Base-by-base conservation (phyloP, 495 filamentous ascomycete species). In the Filosporella fistucella region DNA sequence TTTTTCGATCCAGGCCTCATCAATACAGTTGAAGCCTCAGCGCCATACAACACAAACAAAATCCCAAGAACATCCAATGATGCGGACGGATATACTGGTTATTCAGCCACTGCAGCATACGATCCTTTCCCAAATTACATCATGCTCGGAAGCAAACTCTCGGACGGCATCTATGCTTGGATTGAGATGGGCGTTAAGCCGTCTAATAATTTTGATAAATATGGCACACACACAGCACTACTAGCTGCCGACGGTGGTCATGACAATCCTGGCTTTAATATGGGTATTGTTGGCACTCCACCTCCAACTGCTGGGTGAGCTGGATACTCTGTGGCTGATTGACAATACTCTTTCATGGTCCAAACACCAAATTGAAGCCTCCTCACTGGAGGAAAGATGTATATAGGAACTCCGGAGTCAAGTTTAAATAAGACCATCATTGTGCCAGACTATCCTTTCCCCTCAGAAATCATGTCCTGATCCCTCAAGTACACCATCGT, bases 1-100 rank as follows among this genome's bases (percentile, higher is more conserved):
- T 84, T 80, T 74, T 84, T 76, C 47, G 76, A 81, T 55, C 67
- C 78, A 53, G 59, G 66, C 25, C 68, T 84, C 1, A 67, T 73
- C 51, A 44, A 55, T 30, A 51, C 54, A 0, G 72, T 76, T 40
- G 73, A 81, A 50, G 59, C 62, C 21, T 56, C 61, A 1, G 40
- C 58, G 7, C 80, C 80, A 0, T 84, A 85, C 61, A 70, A 55
- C 47, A 70, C 59, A 33, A 84, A 84, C 64, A 72, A 57, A 16
- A 64, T 74, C 37, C 42, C 54, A 12, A 25, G 78, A 11, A 75
- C 66, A 13, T 60, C 59, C 4, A 84, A 84, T 61, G 57, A 62
- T 12, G 62, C 68, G 9, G 80, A 84, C 60, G 67, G 78, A 14
- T 70, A 74, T 47, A 55, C 60, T 12, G 63, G 65, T 36, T 69